Conservation (phyloP, 2,329 filamentous ascomycete genomes). For the Alternaria sp. region DNA sequence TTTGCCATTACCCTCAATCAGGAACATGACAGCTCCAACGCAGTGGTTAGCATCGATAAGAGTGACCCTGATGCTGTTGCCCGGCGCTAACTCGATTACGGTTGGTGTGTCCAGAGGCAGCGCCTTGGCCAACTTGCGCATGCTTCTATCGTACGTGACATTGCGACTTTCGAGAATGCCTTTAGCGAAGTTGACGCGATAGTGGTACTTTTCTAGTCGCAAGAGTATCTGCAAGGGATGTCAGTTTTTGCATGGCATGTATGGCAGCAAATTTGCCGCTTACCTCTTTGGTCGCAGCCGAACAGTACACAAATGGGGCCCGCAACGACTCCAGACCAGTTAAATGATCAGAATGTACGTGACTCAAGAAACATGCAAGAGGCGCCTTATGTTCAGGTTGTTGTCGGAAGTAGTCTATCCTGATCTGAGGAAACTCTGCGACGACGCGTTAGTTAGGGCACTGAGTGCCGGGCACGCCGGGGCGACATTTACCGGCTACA, state of each 20-base stretch:
- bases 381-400: constrained; percentile 64
- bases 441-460: not conserved
- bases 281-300: constrained; percentile 76
- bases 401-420: constrained; percentile 81
- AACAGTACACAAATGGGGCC: constrained; percentile 89
- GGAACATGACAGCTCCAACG: constrained; percentile 87
- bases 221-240: constrained; percentile 67
- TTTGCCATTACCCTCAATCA: constrained; percentile 76
- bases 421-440: constrained; percentile 77
- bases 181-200: constrained; percentile 80
- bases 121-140: constrained; percentile 75
- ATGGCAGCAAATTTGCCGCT: constrained; percentile 4
- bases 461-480: not conserved
- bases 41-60: constrained; percentile 93
- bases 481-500: constrained; percentile 25
- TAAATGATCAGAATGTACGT: constrained; percentile 91
- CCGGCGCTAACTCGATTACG: constrained; percentile 73
- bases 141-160: constrained; percentile 74
- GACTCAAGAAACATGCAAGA: constrained; percentile 85
- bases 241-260: not conserved
- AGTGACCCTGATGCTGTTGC: constrained; percentile 75
- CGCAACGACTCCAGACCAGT: constrained; percentile 77
- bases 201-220: constrained; percentile 76
- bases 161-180: constrained; percentile 77
- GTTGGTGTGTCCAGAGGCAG: constrained; percentile 84